Evolutionary conservation across 2,329 filamentous ascomycete genomes (phyloP).

Genomic region (Nectriaceae sp.): DNA sequence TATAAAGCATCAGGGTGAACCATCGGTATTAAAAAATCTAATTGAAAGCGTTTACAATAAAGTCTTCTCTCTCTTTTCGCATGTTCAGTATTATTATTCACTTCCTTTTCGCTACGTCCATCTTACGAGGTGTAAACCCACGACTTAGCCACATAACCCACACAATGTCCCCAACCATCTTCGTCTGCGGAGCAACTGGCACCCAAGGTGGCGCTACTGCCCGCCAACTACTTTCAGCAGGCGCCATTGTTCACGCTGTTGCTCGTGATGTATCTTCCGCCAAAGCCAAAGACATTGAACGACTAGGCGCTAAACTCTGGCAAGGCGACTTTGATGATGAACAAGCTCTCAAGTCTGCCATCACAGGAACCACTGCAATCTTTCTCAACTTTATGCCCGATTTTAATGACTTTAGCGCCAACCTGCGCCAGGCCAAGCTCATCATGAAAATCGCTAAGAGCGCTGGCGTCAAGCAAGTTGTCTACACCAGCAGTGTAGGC

Average conservation of each 20-base stretch:
- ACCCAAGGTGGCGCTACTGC: conserved; percentile 40
- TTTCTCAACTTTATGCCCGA: conserved; percentile 37
- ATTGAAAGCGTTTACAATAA: too few species aligned
- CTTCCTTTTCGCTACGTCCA: too few species aligned
- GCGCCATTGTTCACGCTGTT: conserved; percentile 36
- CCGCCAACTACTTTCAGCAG: conserved; percentile 33
- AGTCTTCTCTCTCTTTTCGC: too few species aligned
- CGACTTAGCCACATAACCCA: too few species aligned
- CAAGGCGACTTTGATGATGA: conserved; percentile 36
- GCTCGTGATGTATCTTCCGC: conserved; percentile 32
- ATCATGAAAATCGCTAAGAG: conserved; percentile 40
- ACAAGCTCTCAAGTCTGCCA: conserved; percentile 28
- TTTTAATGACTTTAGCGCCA: conserved; percentile 31
- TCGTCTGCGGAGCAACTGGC: conserved; percentile 43
- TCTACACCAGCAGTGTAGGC: conserved; percentile 38
- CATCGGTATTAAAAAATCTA: too few species aligned
- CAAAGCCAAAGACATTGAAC: conserved; percentile 29
- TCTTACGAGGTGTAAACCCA: too few species aligned
- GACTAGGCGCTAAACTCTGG: conserved; percentile 35
- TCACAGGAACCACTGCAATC: conserved; percentile 32
- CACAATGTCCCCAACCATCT: conserved; percentile 35
- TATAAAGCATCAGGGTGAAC: too few species aligned
- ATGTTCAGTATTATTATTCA: too few species aligned
- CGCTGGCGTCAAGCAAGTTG: conserved; percentile 38
- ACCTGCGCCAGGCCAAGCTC: conserved; percentile 30